These are phyloP conservation scores for Tulasnella sp. DNA, from an alignment of 768 basidiomycete species.

Conservation along the genomic window DNA sequence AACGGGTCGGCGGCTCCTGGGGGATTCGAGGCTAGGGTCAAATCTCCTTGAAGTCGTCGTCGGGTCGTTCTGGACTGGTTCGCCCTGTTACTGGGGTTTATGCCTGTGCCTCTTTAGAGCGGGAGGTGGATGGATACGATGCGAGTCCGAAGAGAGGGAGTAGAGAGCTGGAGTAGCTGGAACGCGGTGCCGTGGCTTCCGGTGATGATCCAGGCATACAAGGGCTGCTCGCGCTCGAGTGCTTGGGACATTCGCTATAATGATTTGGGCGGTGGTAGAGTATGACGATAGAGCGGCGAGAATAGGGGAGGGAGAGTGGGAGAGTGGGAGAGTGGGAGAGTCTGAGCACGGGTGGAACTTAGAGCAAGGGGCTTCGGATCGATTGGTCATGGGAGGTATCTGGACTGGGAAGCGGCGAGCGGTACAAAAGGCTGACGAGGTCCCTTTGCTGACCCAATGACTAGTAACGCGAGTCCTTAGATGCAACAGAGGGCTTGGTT, in stretches of 20 bases:
- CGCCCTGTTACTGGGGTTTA: background rate
- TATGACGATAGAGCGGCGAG: background rate
- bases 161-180: background rate
- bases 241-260: conserved; percentile 27
- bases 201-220: conserved; percentile 37
- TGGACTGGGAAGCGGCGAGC: background rate
- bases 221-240: conserved; percentile 32
- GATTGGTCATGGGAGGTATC: background rate
- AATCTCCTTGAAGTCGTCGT: background rate
- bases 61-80: background rate
- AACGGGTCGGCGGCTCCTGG: background rate
- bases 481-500: background rate
- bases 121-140: background rate
- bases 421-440: background rate
- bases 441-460: background rate
- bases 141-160: background rate
- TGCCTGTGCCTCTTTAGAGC: background rate
- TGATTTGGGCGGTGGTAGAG: background rate
- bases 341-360: background rate
- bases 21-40: background rate
- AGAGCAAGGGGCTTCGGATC: background rate
- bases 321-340: background rate
- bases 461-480: background rate
- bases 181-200: background rate
- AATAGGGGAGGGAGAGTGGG: background rate